Evolutionary conservation across 495 filamentous ascomycete genomes (phyloP).

Genomic region (Tuber melanosporum): DNA sequence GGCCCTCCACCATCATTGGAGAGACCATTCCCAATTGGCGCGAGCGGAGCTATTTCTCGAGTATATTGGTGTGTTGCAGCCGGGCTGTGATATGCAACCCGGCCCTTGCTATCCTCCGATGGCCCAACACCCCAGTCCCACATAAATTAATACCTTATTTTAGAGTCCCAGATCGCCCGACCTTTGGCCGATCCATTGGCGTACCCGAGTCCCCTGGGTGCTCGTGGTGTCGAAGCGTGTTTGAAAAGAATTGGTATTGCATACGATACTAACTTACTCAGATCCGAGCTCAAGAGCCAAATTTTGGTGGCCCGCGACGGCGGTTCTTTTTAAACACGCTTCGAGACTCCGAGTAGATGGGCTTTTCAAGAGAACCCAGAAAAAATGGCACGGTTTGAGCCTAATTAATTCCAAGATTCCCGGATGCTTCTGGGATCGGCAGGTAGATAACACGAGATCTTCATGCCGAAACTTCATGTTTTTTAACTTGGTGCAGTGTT

Average conservation of each 20-base stretch:
- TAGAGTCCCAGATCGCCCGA: background rate
- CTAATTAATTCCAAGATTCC: too few species aligned
- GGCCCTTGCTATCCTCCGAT: background rate
- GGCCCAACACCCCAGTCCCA: background rate
- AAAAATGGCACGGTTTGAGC: too few species aligned
- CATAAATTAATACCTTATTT: background rate
- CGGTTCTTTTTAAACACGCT: background rate
- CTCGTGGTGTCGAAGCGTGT: background rate
- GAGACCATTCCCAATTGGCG: background rate
- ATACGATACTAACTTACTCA: background rate
- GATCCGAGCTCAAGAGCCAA: background rate
- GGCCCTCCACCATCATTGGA: background rate
- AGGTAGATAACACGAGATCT: background rate
- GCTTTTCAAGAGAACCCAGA: background rate
- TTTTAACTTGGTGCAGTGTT: background rate
- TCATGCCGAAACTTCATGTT: background rate
- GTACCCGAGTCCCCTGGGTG: background rate
- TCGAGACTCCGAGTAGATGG: background rate
- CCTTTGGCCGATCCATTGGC: background rate
- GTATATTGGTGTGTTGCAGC: background rate
- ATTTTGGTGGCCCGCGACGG: background rate
- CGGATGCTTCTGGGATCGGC: too few species aligned
- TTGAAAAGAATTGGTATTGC: background rate
- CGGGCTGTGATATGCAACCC: background rate
- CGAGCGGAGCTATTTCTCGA: background rate